These are phyloP conservation scores for Colletotrichum euphorbiae DNA, from an alignment of 2,329 filamentous ascomycete species.

Conservation along the genomic window DNA sequence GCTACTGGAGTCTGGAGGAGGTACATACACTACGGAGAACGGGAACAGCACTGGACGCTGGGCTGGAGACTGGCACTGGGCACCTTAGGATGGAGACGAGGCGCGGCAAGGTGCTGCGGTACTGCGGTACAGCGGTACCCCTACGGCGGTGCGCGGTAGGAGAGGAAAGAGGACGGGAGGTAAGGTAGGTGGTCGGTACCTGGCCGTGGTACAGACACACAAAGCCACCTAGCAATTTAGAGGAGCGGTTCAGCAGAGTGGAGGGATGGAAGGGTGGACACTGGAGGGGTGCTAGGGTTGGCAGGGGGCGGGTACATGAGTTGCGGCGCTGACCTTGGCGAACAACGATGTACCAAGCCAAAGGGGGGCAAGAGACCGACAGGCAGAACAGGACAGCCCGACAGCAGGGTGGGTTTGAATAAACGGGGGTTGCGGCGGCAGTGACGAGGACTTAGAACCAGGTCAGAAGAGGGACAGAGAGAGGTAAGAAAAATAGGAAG, in stretches of 20 bases:
- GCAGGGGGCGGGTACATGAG: background rate
- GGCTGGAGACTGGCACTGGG: background rate
- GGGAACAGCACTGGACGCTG: background rate
- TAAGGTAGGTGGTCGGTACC: too few relatives aligned
- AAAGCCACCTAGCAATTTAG: background rate
- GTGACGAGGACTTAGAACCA: too few relatives aligned
- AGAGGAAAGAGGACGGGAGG: too few relatives aligned
- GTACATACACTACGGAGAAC: too few relatives aligned
- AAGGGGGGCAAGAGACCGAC: slow-evolving; percentile 3
- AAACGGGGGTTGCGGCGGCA: too few relatives aligned
- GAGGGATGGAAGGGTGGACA: background rate
- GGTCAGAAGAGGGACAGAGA: too few relatives aligned
- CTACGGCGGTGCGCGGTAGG: too few relatives aligned
- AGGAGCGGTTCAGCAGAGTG: background rate
- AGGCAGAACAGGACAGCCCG: slow-evolving; percentile 6
- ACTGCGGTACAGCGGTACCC: background rate
- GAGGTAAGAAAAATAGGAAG: too few relatives aligned
- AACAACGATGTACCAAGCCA: slow-evolving; percentile 1
- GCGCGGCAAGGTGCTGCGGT: background rate
- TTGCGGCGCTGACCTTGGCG: too few relatives aligned
- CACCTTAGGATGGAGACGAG: too few relatives aligned
- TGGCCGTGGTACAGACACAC: too few relatives aligned
- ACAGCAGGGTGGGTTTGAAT: background rate
- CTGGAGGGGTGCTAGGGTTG: slow-evolving; percentile 1
- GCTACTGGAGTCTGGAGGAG: too few relatives aligned